phyloP scores from a whole-genome alignment of 176 grass and related monocot genomes.

The Carex littledalei region DNA sequence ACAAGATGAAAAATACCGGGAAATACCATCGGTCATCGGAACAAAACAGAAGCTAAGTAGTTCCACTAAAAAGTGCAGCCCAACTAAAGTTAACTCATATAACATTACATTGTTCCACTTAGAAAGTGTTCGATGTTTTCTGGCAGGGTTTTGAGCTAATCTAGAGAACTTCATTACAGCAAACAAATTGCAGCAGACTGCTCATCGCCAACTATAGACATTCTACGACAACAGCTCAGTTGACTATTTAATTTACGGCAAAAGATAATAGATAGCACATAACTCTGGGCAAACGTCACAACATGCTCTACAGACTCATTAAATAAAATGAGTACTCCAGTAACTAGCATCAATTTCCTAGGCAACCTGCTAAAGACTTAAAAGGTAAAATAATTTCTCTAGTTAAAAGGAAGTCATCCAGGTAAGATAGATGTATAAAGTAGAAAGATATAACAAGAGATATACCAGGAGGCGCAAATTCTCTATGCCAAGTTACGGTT shows the following conservation, averaged over 20 bases:
- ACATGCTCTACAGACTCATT: not conserved
- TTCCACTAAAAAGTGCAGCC: not conserved
- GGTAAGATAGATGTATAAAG: too few species aligned
- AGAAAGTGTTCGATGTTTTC: not conserved
- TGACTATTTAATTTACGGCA: not conserved
- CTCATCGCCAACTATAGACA: not conserved
- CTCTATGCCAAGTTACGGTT: conserved; percentile 54
- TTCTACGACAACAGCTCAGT: not conserved
- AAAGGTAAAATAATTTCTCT: not conserved
- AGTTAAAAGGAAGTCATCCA: not conserved
- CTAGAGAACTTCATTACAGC: not conserved
- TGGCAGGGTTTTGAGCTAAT: not conserved
- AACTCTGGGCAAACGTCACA: not conserved
- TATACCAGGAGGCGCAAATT: not conserved
- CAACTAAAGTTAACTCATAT: not conserved
- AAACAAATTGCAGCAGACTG: not conserved
- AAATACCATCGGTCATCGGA: not conserved
- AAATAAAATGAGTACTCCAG: not conserved
- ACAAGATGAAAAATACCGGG: not conserved
- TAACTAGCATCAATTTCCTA: not conserved
- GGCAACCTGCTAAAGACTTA: not conserved
- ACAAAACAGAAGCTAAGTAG: not conserved
- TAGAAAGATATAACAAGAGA: not conserved
- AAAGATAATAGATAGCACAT: not conserved
- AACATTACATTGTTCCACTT: not conserved